phyloP scores from a whole-genome alignment of 768 basidiomycete species.

The Lactarius deliciosus region DNA sequence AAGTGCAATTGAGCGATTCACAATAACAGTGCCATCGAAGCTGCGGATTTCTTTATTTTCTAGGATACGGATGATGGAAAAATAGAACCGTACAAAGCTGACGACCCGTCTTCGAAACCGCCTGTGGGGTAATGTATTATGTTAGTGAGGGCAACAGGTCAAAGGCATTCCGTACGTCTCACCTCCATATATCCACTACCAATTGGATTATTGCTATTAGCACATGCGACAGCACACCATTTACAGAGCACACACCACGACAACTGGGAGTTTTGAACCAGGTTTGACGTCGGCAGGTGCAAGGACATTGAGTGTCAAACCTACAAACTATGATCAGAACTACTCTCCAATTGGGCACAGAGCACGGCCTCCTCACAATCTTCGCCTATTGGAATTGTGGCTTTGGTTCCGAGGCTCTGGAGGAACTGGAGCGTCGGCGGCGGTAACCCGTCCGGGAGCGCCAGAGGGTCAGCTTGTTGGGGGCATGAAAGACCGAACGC shows the following conservation, averaged over 20 bases:
- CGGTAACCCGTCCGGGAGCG: neutral
- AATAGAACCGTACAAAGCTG: neutral
- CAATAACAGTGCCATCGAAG: slow-evolving; percentile 21
- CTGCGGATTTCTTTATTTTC: neutral
- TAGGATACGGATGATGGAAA: no score
- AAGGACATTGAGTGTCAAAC: slow-evolving; percentile 32
- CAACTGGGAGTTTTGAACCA: slow-evolving; percentile 29
- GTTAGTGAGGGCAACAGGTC: neutral
- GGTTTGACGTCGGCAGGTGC: slow-evolving; percentile 19
- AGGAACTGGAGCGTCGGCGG: slow-evolving; percentile 9
- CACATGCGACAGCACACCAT: neutral
- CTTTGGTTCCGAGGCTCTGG: neutral
- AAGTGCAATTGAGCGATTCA: slow-evolving; percentile 31
- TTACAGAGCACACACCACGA: slow-evolving; percentile 29
- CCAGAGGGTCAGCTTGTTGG: slow-evolving; percentile 26
- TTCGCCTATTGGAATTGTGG: slow-evolving; percentile 9
- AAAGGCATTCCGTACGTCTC: neutral
- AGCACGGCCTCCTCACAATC: slow-evolving; percentile 25
- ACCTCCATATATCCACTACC: slow-evolving; percentile 33
- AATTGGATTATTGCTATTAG: neutral
- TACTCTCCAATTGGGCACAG: neutral
- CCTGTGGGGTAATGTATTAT: slow-evolving; percentile 1
- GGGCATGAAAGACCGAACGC: slow-evolving; percentile 32
- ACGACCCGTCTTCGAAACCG: neutral
- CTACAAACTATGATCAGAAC: slow-evolving; percentile 8